Evolutionary conservation across 2,329 filamentous ascomycete species (phyloP), one percentile per base, ranked within the genome.

Genomic region (Golovinomyces cichoracearum): DNA sequence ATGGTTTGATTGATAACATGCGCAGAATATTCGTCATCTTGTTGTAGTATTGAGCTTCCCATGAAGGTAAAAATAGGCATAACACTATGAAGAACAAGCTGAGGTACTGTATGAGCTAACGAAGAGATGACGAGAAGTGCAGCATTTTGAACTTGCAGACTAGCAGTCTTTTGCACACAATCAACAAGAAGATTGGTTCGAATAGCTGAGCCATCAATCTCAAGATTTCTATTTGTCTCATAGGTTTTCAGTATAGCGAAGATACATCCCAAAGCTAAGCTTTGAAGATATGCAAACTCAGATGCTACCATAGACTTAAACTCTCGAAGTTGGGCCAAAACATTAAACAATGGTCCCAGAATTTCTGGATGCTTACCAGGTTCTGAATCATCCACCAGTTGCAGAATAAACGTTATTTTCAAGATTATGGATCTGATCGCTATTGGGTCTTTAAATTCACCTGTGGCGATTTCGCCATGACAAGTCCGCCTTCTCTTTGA

Each of bases 31-130:
- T 95, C 88, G 57, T 98, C 92, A 56, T 83, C 84, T 64, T 94
- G 88, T 45, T 83, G 78, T 46, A 98, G 71, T 19, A 94, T 79
- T 3, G 83, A 93, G 40, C 80, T 81, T 38, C 88, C 85, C 79
- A 95, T 94, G 61, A 95, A 94, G 0, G 90, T 95, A 65, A 98
- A 98, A 48, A 98, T 88, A 12, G 90, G 90, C 90, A 98, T 98
- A 48, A 98, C 83, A 56, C 85, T 94, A 64, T 98, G 88, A 50
- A 98, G 70, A 2, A 98, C 83, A 45, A 93, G 68, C 61, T 93
- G 86, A 0, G 92, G 90, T 0, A 84, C 83, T 55, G 86, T 82
- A 35, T 80, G 80, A 21, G 90, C 88, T 37, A 98, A 69, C 50
- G 78, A 80, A 22, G 88, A 85, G 50, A 95, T 83, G 23, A 98